phyloP scores from a whole-genome alignment of 1,284 basidiomycete species.

The Farysia itapuensis region DNA sequence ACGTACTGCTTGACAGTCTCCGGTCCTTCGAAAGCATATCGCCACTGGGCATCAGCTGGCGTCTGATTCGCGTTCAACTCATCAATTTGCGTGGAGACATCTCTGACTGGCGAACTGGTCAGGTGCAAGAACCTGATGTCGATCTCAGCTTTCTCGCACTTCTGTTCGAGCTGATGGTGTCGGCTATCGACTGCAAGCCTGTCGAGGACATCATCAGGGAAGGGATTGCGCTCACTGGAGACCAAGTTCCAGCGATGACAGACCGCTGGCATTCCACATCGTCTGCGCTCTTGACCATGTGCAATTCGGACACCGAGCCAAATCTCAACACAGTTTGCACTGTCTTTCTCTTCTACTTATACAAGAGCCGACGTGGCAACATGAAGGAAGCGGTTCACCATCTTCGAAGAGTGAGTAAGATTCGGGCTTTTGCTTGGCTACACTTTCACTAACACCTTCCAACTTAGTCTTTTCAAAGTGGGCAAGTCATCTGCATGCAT shows the following conservation, averaged over 20 bases:
- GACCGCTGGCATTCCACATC: conserved; percentile 45
- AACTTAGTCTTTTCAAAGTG: conserved; percentile 26
- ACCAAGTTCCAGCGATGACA: conserved; percentile 39
- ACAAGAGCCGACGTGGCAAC: conserved; percentile 24
- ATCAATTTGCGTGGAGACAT: conserved; percentile 48
- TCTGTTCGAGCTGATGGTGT: conserved; percentile 43
- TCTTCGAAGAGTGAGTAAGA: conserved; percentile 14
- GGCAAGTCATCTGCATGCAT: conserved; percentile 27
- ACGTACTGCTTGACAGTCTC: conserved; percentile 47
- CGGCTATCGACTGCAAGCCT: conserved; percentile 41
- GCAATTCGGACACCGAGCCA: conserved; percentile 39
- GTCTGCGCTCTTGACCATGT: conserved; percentile 39
- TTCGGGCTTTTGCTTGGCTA: not conserved
- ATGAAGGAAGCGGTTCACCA: conserved; percentile 7
- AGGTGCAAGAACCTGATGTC: conserved; percentile 39
- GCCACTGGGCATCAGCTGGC: conserved; percentile 47
- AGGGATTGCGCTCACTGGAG: conserved; percentile 34
- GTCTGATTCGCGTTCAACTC: conserved; percentile 44
- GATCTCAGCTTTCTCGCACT: conserved; percentile 47
- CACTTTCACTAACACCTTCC: not conserved
- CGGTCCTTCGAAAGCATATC: conserved; percentile 42
- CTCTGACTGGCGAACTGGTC: conserved; percentile 45
- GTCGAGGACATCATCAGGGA: conserved; percentile 43
- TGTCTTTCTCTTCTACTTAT: conserved; percentile 30
- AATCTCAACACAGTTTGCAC: conserved; percentile 47